These are phyloP conservation scores for Candida coquimbonensis DNA, from an alignment of 805 yeast genomes.

Conservation along the genomic window DNA sequence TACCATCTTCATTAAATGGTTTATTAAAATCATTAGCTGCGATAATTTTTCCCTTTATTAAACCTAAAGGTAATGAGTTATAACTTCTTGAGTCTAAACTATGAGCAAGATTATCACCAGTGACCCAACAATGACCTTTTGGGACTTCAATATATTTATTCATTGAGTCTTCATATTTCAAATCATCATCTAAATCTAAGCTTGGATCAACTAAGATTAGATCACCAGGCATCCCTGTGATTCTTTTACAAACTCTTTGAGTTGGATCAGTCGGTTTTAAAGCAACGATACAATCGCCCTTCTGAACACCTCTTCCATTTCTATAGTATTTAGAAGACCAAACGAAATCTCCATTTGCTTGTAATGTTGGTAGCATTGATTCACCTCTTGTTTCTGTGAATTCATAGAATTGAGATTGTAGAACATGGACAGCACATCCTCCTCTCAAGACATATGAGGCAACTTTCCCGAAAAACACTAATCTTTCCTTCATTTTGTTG, in stretches of 20 bases:
- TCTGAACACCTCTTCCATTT: slow-evolving; percentile 55
- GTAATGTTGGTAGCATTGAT: slow-evolving; percentile 90
- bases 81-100: slow-evolving; percentile 87
- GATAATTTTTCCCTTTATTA: slow-evolving; percentile 79
- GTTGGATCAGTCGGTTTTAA: slow-evolving; percentile 84
- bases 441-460: slow-evolving; percentile 33
- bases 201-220: slow-evolving; percentile 76
- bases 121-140: slow-evolving; percentile 93
- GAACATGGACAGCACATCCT: slow-evolving; percentile 59
- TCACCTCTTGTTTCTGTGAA: slow-evolving; percentile 84
- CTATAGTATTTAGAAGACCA: slow-evolving; percentile 61
- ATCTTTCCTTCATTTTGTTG: slow-evolving; percentile 8
- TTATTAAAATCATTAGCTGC: slow-evolving; percentile 57
- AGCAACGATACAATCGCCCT: slow-evolving; percentile 88
- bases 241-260: slow-evolving; percentile 83
- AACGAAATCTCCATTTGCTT: slow-evolving; percentile 68
- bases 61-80: slow-evolving; percentile 82
- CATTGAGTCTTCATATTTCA: slow-evolving; percentile 19
- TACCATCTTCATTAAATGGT: slow-evolving; percentile 33
- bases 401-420: slow-evolving; percentile 62
- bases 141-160: slow-evolving; percentile 69
- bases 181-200: slow-evolving; percentile 24
- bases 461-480: slow-evolving; percentile 18
- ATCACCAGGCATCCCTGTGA: slow-evolving; percentile 97
- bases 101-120: slow-evolving; percentile 88